Base-by-base conservation (phyloP, 768 basidiomycete genomes). In the Macrocybe gigantea region DNA sequence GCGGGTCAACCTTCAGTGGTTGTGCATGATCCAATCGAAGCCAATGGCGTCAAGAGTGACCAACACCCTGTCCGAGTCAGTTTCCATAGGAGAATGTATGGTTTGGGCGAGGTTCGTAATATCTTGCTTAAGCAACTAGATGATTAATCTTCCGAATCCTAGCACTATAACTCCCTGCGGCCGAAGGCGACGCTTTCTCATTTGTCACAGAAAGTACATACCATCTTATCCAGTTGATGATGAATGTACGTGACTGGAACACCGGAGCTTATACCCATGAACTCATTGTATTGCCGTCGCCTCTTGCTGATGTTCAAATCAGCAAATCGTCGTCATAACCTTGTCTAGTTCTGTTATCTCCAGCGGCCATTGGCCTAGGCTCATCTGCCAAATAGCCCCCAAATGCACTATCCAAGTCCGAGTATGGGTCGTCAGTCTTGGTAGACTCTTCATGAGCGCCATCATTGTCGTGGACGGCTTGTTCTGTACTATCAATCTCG, bases 41-140 rank as follows among this genome's bases (percentile, higher is more conserved):
- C 64, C 41, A 58, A 58, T 30, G 54, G 50, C 6, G 60, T 64
- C 45, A 36, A 55, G 5, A 56, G 59, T 12, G 64, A 65, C 42
- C 59, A 69, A 43, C 67, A 70, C 53, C 65, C 76, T 1, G 78
- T 83, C 5, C 72, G 84, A 41, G 86, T 93, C 58, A 96, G 93
- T 59, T 99, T 95, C 63, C 95, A 98, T 60, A 77, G 90, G 47
- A 78, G 83, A 54, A 86, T 95, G 83, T 98, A 95, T 67, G 95
- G 94, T 2, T 76, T 97, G 5, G 95, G 95, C 56, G 95, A 97
- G 81, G 93, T 93, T 45, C 55, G 86, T 68, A 22, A 29, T 29
- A 38, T 31, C 35, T 34, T 41, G 40, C 13, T 50, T 34, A 31
- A 7, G 29, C 22, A 37, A n/a, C 8, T 15, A 7, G 33, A 7